A percentile compares a stretch with the other conserved stretches of the same genome.
phyloP scores from a whole-genome alignment of 2,329 filamentous ascomycete species.

The Paracoccidioides brasiliensis region DNA sequence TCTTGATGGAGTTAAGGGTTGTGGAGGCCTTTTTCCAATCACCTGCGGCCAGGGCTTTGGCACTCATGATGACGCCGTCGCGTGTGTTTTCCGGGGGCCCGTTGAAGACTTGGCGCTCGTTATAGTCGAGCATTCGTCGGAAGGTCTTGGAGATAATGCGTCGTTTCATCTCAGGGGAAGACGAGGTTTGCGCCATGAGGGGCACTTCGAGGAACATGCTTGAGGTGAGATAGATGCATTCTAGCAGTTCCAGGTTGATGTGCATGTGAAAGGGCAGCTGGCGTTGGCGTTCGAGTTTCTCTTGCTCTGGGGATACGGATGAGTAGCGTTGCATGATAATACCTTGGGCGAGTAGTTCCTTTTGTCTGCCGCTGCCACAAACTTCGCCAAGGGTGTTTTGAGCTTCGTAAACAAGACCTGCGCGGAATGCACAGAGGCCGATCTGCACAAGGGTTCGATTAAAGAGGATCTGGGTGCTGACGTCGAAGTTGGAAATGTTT shows the following conservation, averaged over 20 bases:
- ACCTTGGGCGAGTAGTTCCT: slow-evolving; percentile 93
- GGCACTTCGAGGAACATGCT: slow-evolving; percentile 99
- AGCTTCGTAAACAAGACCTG: slow-evolving; percentile 90
- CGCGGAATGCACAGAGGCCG: slow-evolving; percentile 94
- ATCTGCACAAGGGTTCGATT: slow-evolving; percentile 97
- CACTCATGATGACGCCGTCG: slow-evolving; percentile 98
- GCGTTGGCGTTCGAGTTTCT: slow-evolving; percentile 90
- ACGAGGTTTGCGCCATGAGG: slow-evolving; percentile 89
- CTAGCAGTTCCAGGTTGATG: slow-evolving; percentile 95
- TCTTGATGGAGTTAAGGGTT: slow-evolving; percentile 97
- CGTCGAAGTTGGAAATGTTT: slow-evolving; percentile 91
- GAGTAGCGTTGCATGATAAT: slow-evolving; percentile 97
- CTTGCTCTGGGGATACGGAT: slow-evolving; percentile 93
- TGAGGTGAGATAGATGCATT: slow-evolving; percentile 97
- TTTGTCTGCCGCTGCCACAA: slow-evolving; percentile 91
- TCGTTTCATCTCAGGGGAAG: slow-evolving; percentile 93
- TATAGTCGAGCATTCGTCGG: slow-evolving; percentile 97
- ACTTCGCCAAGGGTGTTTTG: slow-evolving; percentile 98
- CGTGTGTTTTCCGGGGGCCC: slow-evolving; percentile 97
- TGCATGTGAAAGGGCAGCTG: slow-evolving; percentile 99
- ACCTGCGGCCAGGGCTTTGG: slow-evolving; percentile 87
- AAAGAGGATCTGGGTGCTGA: slow-evolving; percentile 95
- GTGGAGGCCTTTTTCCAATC: slow-evolving; percentile 96
- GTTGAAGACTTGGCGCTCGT: slow-evolving; percentile 98
- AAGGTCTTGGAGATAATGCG: slow-evolving; percentile 98